Evolutionary conservation across 2,329 filamentous ascomycete species (phyloP), one percentile per base, ranked within the genome.

Genomic region (Aspergillus jensenii): DNA sequence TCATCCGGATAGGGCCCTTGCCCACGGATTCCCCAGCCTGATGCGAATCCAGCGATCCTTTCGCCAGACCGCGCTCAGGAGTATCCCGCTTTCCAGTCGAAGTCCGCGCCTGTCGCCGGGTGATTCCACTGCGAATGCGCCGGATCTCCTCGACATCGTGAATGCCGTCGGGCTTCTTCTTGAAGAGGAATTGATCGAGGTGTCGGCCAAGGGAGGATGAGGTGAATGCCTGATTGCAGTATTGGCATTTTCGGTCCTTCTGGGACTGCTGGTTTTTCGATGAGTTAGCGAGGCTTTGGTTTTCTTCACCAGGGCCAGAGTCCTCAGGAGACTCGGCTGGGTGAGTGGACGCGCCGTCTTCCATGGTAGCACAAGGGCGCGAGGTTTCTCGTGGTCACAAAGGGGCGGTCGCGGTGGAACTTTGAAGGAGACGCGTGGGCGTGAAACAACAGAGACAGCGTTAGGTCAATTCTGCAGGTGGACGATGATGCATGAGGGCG

Each of bases 181-280:
- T 89, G 71, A 92, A 93, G 68, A 97, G 93, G 74, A 96, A 97
- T 40, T 96, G 85, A 73, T 98, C 93, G 65, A 97, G 87, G 76
- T 98, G 93, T 46, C 93, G 89, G 50, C 93, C 93, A 53, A 98
- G 85, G 2, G 91, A 96, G 15, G 92, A 96, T 1, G 93, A 97
- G 15, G 93, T 97, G 72, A 97, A 98, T 6, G 89, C 83, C 74
- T 96, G 91, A 47, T 87, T 83, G 74, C 93, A 98, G 78, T 91
- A 98, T 37, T 88, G 90, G 73, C 93, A 97, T 63, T 82, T 87
- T 71, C 90, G 91, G 78, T 98, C 93, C 76, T 98, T 98, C 59
- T 83, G 76, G 15, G 89, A 82, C 53, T 78, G 74, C 56, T 74
- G 72, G 64, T 74, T 73, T 64, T 75, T 76, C 47, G 60, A 56